Conservation (phyloP, 345 rosid species). For the Populus euphratica region DNA sequence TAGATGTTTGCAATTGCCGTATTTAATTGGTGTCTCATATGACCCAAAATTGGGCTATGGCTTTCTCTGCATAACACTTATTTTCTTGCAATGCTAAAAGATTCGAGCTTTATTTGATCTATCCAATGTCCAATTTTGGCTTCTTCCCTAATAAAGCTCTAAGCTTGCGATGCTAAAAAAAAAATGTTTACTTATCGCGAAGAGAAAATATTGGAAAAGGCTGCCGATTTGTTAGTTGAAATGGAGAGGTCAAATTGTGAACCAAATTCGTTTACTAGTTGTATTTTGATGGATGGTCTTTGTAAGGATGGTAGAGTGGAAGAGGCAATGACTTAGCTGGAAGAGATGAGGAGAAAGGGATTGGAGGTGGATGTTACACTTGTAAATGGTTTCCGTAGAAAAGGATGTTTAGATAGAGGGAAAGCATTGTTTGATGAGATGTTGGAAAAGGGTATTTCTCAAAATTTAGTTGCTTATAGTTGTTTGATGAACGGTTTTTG, state of each 20-base stretch:
- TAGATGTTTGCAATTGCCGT: too few species aligned
- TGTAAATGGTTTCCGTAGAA: slow-evolving; percentile 28
- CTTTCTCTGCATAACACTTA: too few species aligned
- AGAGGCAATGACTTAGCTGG: slow-evolving; percentile 38
- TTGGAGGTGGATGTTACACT: slow-evolving; percentile 42
- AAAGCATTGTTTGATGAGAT: slow-evolving; percentile 45
- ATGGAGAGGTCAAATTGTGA: slow-evolving; percentile 41
- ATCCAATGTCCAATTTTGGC: too few species aligned
- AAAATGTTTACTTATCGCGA: too few species aligned
- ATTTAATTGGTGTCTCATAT: too few species aligned
- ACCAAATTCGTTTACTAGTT: slow-evolving; percentile 40
- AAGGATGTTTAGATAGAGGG: slow-evolving; percentile 38
- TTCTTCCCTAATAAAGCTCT: too few species aligned
- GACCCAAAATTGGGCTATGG: too few species aligned
- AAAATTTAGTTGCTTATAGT: slow-evolving; percentile 38
- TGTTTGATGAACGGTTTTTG: slow-evolving; percentile 42
- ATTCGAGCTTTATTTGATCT: too few species aligned
- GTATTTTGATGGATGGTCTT: slow-evolving; percentile 54
- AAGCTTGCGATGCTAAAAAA: too few species aligned
- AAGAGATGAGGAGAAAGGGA: slow-evolving; percentile 44
- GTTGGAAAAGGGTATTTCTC: slow-evolving; percentile 42
- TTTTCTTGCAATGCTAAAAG: too few species aligned
- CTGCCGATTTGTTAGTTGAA: slow-evolving; percentile 34
- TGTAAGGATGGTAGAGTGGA: slow-evolving; percentile 51
- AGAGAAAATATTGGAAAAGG: slow-evolving; percentile 37